phyloP scores from a whole-genome alignment of 2,329 filamentous ascomycete species.

The Clarireedia hainanense region DNA sequence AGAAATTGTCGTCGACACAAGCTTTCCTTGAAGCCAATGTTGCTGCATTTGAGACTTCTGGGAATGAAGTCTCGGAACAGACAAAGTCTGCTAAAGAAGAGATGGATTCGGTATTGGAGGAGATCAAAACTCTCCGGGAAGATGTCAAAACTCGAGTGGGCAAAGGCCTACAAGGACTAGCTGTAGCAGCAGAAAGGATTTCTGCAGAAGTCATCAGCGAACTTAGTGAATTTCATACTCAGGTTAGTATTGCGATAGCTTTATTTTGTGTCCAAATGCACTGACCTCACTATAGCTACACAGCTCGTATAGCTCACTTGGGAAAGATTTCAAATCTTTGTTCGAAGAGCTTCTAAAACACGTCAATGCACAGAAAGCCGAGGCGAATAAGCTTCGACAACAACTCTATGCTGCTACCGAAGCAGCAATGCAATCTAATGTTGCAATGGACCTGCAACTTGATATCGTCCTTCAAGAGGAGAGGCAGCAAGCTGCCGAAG shows the following conservation, averaged over 20 bases:
- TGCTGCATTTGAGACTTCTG: constrained; percentile 57
- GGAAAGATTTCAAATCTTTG: constrained; percentile 75
- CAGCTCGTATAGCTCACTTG: constrained; percentile 73
- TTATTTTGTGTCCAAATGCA: not conserved
- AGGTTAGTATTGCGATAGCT: constrained; percentile 33
- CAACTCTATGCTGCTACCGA: constrained; percentile 66
- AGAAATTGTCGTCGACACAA: constrained; percentile 63
- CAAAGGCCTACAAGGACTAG: constrained; percentile 75
- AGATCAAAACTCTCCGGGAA: constrained; percentile 84
- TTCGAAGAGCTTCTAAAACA: constrained; percentile 76
- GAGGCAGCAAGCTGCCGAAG: constrained; percentile 60
- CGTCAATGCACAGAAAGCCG: constrained; percentile 66
- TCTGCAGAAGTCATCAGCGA: constrained; percentile 84
- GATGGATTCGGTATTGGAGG: constrained; percentile 85
- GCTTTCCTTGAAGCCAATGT: constrained; percentile 63
- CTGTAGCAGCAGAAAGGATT: constrained; percentile 77
- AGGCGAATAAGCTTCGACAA: constrained; percentile 64
- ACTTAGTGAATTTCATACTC: constrained; percentile 72
- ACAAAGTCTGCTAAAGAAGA: constrained; percentile 66
- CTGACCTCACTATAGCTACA: constrained; percentile 53
- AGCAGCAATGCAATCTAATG: constrained; percentile 60
- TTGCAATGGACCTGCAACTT: constrained; percentile 56
- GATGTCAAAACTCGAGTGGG: constrained; percentile 81
- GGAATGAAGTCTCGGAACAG: constrained; percentile 59
- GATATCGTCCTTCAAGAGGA: constrained; percentile 69